Conservation (phyloP, 2,329 filamentous ascomycete species). For the Lachnellula willkommii region DNA sequence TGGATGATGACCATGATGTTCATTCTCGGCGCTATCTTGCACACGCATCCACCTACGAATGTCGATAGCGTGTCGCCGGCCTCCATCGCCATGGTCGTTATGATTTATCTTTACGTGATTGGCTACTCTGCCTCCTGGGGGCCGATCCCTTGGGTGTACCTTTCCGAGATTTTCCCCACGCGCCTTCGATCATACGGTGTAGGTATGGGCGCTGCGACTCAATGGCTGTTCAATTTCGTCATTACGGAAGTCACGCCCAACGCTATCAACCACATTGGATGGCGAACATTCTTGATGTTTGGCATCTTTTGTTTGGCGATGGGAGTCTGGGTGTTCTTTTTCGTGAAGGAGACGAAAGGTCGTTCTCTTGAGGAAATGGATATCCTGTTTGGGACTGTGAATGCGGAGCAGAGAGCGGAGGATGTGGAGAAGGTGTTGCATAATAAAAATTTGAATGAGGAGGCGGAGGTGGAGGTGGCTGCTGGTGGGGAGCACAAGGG, state of each 20-base stretch:
- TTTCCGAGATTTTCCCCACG: constrained; percentile 47
- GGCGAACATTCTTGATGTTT: constrained; percentile 44
- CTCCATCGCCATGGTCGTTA: constrained; percentile 22
- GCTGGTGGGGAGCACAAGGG: background rate
- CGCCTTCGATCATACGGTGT: constrained; percentile 50
- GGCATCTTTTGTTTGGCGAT: constrained; percentile 41
- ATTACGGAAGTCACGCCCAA: constrained; percentile 52
- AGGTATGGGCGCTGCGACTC: constrained; percentile 58
- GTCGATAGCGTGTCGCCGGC: constrained; percentile 41
- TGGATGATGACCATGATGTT: constrained; percentile 50
- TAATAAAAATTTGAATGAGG: background rate
- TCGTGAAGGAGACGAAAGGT: constrained; percentile 65
- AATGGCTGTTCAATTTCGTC: constrained; percentile 69
- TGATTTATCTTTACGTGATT: constrained; percentile 28
- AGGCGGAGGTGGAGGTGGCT: background rate
- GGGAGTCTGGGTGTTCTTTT: constrained; percentile 41
- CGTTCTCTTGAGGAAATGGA: constrained; percentile 56
- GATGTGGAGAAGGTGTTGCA: constrained; percentile 14
- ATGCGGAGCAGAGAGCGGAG: background rate
- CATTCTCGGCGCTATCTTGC: constrained; percentile 45
- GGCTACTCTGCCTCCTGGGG: constrained; percentile 49
- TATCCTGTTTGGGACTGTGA: constrained; percentile 19
- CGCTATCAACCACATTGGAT: constrained; percentile 39
- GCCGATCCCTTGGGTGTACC: constrained; percentile 48
- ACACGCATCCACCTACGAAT: constrained; percentile 36